These are phyloP conservation scores for Petunia secreta DNA, from an alignment of 257 asterid genomes.

Conservation along the genomic window DNA sequence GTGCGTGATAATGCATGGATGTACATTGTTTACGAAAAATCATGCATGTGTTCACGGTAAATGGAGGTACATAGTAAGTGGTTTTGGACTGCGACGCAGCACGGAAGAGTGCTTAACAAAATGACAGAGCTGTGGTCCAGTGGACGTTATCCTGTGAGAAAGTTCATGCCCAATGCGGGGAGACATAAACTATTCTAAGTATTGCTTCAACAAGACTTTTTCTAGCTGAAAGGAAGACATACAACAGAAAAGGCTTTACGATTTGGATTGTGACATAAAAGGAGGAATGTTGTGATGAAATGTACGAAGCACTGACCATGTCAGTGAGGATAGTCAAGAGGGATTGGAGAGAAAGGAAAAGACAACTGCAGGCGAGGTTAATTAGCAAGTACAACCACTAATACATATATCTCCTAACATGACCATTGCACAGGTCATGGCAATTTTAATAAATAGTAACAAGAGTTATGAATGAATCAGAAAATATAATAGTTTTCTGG, in stretches of 20 bases:
- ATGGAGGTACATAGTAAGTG: background rate
- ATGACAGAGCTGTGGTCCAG: background rate
- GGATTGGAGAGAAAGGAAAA: no score
- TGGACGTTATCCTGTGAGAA: background rate
- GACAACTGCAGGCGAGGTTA: no score
- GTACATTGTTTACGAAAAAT: no score
- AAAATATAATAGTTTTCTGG: no score
- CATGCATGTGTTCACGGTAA: no score
- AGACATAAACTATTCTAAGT: background rate
- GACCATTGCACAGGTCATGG: background rate
- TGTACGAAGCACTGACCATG: no score
- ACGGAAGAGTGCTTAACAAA: background rate
- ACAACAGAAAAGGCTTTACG: background rate
- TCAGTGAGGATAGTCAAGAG: no score
- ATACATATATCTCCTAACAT: background rate
- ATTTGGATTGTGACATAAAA: slow-evolving; percentile 15
- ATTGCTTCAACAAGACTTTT: background rate
- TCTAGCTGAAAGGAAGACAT: background rate
- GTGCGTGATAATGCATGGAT: no score
- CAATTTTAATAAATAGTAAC: no score
- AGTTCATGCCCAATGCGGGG: background rate
- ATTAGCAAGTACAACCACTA: background rate
- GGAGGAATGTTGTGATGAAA: background rate
- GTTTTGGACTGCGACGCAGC: background rate
- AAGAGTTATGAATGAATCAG: no score